Evolutionary conservation across 2,329 filamentous ascomycete genomes (phyloP).

Genomic region (Colletotrichum sp.): DNA sequence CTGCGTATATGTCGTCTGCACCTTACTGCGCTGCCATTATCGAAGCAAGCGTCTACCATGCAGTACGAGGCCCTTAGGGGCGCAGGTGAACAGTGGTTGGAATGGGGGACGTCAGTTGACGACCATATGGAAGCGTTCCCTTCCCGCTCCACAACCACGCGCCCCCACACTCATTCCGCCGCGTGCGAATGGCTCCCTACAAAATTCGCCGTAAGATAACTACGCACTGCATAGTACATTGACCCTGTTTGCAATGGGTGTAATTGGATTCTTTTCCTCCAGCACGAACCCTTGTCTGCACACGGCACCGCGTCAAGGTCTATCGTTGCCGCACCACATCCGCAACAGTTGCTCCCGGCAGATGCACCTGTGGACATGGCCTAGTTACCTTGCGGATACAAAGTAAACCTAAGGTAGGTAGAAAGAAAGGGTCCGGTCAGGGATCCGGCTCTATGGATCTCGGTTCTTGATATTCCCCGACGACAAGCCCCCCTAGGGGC

Average conservation of each 20-base stretch:
- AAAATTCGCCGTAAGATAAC: neutral
- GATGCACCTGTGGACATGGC: neutral
- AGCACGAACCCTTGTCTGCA: neutral
- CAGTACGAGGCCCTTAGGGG: neutral
- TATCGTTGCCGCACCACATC: neutral
- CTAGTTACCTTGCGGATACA: neutral
- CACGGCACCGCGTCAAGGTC: neutral
- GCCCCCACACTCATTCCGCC: neutral
- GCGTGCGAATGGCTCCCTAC: neutral
- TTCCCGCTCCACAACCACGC: neutral
- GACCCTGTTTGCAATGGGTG: neutral
- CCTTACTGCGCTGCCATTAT: neutral
- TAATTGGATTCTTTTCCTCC: neutral
- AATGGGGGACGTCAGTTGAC: neutral
- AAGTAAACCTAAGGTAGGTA: neutral
- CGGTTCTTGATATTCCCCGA: slow-evolving; percentile 12
- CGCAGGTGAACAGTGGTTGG: neutral
- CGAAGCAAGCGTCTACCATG: neutral
- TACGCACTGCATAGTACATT: neutral
- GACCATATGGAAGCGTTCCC: neutral
- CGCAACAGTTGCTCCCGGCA: neutral
- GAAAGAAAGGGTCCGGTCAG: neutral
- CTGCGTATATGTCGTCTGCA: neutral
- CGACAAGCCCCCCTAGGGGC: neutral
- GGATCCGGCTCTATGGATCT: neutral